Evolutionary conservation across 306 rosid genomes (phyloP).

Genomic region (Lathyrus oleraceus): DNA sequence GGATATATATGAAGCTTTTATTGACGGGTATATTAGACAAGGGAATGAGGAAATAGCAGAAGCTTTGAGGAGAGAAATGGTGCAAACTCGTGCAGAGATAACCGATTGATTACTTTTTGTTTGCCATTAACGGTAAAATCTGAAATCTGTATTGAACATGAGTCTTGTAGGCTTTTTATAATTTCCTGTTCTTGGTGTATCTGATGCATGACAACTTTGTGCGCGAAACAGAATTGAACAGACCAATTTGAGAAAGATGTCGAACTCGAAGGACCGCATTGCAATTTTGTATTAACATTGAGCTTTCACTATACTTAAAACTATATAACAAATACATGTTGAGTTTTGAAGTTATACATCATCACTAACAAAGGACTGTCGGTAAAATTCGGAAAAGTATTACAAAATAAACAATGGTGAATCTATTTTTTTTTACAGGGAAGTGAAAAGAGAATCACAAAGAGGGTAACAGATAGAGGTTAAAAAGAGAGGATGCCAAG

Average conservation of each 20-base stretch:
- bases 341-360: conserved; percentile 26
- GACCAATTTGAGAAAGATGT: too few species aligned
- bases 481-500: conserved; percentile 63
- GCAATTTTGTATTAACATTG: neutral
- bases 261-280: too few species aligned
- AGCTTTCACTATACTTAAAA: conserved; percentile 22
- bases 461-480: conserved; percentile 81
- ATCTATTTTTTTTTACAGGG: conserved; percentile 26
- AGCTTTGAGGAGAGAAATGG: conserved; percentile 64
- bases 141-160: conserved; percentile 9
- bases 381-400: neutral
- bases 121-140: conserved; percentile 1
- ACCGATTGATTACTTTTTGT: conserved; percentile 12
- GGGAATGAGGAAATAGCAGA: conserved; percentile 67
- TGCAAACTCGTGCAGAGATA: conserved; percentile 44
- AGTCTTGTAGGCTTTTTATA: neutral
- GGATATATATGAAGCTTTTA: conserved; percentile 61
- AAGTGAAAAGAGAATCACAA: conserved; percentile 40
- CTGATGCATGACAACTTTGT: neutral
- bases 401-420: conserved; percentile 15
- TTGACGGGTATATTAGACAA: conserved; percentile 52
- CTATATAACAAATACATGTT: conserved; percentile 20
- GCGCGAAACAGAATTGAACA: too few species aligned
- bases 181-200: conserved; percentile 10
- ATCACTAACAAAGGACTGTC: conserved; percentile 7